Percentiles rank a stretch among this genome's conserved stretches.
Evolutionary conservation across 768 basidiomycete genomes (phyloP).

Genomic region (Lentinula lateritia): DNA sequence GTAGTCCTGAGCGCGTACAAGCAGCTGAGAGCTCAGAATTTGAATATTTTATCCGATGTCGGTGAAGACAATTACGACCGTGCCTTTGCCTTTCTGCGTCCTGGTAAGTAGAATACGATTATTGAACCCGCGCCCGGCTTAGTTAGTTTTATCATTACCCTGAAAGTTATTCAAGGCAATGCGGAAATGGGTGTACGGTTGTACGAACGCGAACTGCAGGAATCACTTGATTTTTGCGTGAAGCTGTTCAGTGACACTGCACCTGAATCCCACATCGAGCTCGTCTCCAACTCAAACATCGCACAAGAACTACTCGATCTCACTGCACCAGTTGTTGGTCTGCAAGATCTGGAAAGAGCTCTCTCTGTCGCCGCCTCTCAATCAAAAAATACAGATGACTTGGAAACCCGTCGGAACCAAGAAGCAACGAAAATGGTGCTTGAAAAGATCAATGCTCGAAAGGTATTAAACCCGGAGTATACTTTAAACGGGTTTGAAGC

Average conservation of each 20-base stretch:
- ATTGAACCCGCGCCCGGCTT: neutral
- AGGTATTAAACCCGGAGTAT: conserved; percentile 65
- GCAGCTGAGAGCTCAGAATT: conserved; percentile 57
- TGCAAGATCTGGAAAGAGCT: conserved; percentile 30
- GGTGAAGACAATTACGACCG: conserved; percentile 68
- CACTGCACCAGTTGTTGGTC: conserved; percentile 40
- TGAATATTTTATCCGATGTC: conserved; percentile 54
- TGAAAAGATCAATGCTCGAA: conserved; percentile 65
- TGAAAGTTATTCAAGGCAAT: conserved; percentile 71
- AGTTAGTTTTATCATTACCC: neutral
- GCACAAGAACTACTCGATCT: conserved; percentile 48
- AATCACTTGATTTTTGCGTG: conserved; percentile 75
- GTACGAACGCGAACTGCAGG: conserved; percentile 69
- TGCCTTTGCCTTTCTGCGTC: conserved; percentile 58
- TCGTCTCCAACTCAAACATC: conserved; percentile 22
- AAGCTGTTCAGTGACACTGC: conserved; percentile 66
- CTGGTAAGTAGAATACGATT: conserved; percentile 33
- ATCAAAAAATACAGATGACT: neutral
- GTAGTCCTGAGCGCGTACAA: conserved; percentile 70
- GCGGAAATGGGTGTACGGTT: conserved; percentile 69
- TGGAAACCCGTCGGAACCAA: neutral
- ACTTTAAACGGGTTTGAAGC: conserved; percentile 61
- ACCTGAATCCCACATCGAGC: conserved; percentile 50
- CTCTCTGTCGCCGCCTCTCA: conserved; percentile 20
- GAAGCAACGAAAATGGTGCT: conserved; percentile 38